Evolutionary conservation across 2,329 filamentous ascomycete species (phyloP).

Genomic region (Verticillium isaacii): DNA sequence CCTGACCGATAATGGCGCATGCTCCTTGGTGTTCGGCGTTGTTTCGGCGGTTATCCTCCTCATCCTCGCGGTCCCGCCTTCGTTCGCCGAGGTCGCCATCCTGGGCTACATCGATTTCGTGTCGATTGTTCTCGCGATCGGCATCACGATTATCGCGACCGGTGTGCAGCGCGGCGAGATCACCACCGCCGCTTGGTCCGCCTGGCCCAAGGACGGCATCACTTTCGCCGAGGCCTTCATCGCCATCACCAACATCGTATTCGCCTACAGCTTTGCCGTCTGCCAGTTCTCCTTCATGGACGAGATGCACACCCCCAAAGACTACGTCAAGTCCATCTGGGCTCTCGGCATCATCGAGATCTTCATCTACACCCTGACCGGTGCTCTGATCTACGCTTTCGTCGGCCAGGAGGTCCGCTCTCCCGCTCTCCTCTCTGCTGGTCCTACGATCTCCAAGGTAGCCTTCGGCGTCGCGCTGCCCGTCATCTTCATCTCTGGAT

Average conservation of each 20-base stretch:
- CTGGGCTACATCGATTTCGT: conserved; percentile 52
- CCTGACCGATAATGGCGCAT: conserved; percentile 50
- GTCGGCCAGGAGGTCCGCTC: conserved; percentile 58
- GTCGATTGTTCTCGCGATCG: conserved; percentile 59
- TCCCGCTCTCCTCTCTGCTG: conserved; percentile 64
- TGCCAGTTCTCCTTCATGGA: conserved; percentile 51
- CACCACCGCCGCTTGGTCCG: conserved; percentile 30
- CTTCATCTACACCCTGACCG: conserved; percentile 61
- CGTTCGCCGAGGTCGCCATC: conserved; percentile 43
- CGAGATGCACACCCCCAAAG: conserved; percentile 44
- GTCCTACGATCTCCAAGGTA: conserved; percentile 54
- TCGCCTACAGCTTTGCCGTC: conserved; percentile 59
- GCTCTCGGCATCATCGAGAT: conserved; percentile 59
- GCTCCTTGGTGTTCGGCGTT: conserved; percentile 39
- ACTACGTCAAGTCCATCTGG: conserved; percentile 51
- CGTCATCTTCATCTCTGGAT: conserved; percentile 70
- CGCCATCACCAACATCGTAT: conserved; percentile 63
- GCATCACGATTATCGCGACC: conserved; percentile 63
- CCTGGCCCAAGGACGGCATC: conserved; percentile 39
- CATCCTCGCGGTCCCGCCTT: conserved; percentile 40
- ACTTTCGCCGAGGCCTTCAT: conserved; percentile 53
- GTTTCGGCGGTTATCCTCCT: conserved; percentile 42
- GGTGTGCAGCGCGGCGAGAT: conserved; percentile 36
- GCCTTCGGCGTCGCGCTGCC: conserved; percentile 67
- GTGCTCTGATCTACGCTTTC: conserved; percentile 65